Conservation (phyloP, 495 filamentous ascomycete species). For the Xeromyces bisporus region DNA sequence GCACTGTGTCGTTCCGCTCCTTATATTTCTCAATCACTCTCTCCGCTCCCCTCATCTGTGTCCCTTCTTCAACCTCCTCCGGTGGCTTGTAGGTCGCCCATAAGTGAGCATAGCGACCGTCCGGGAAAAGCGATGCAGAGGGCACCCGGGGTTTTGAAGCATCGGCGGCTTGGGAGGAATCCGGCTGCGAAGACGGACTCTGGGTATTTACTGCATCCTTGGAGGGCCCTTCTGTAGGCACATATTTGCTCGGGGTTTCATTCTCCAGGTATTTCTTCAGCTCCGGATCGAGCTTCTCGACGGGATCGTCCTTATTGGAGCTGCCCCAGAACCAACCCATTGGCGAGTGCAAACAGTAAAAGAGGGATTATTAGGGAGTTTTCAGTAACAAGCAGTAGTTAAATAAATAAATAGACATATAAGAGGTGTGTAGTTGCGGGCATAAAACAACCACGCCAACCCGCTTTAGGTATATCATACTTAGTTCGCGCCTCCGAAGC, state of each 20-base stretch:
- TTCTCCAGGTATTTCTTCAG: constrained; percentile 71
- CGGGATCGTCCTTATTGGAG: constrained; percentile 43
- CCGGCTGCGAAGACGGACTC: constrained; percentile 6
- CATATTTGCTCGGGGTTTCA: constrained; percentile 66
- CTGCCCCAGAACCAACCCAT: constrained; percentile 58
- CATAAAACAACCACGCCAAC: no score
- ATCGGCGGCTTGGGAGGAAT: constrained; percentile 9
- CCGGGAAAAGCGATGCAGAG: constrained; percentile 42
- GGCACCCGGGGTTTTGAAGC: constrained; percentile 34
- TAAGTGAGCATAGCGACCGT: constrained; percentile 84
- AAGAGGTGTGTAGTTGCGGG: no score
- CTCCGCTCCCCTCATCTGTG: constrained; percentile 38
- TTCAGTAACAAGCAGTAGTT: no score
- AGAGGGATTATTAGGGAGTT: no score
- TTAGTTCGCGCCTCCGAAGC: no score
- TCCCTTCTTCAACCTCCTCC: constrained; percentile 44
- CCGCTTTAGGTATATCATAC: no score
- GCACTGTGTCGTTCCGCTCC: constrained; percentile 59
- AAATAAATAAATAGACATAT: no score
- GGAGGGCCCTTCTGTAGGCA: constrained; percentile 22
- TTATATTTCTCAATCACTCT: constrained; percentile 72
- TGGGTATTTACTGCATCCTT: constrained; percentile 10
- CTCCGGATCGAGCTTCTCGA: constrained; percentile 66
- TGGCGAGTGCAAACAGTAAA: not conserved
- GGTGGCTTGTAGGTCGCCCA: constrained; percentile 77